Percentiles rank a stretch among this genome's conserved stretches.
Evolutionary conservation across 257 asterid genomes (phyloP).

Genomic region (Avicennia marina): DNA sequence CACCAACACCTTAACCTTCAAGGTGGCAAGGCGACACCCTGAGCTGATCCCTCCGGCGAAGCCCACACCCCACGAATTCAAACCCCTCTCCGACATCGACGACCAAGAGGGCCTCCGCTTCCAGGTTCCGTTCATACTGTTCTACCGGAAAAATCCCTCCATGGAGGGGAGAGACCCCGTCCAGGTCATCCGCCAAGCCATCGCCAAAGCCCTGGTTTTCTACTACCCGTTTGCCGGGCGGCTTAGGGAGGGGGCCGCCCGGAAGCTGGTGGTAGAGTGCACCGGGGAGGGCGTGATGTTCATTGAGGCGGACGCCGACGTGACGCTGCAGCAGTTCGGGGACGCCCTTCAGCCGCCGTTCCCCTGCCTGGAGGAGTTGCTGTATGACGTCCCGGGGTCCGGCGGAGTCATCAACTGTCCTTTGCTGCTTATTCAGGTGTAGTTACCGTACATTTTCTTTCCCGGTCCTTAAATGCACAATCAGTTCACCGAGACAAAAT

Average conservation of each 20-base stretch:
- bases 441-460: background rate
- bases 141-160: constrained; percentile 32
- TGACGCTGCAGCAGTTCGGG: constrained; percentile 46
- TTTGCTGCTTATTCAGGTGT: constrained; percentile 59
- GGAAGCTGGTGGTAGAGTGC: constrained; percentile 71
- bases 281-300: constrained; percentile 66
- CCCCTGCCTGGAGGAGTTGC: constrained; percentile 59
- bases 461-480: too few relatives aligned
- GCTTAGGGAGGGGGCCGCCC: constrained; percentile 37
- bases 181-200: constrained; percentile 41
- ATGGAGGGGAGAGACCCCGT: constrained; percentile 41
- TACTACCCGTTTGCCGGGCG: constrained; percentile 81
- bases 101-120: constrained; percentile 63
- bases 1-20: constrained; percentile 24
- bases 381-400: constrained; percentile 53
- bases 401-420: constrained; percentile 40
- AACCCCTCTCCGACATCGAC: constrained; percentile 59
- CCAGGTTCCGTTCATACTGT: constrained; percentile 53
- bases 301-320: constrained; percentile 61
- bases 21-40: constrained; percentile 34
- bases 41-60: constrained; percentile 50
- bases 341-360: constrained; percentile 56
- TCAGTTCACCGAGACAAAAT: background rate
- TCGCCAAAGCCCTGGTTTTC: constrained; percentile 47
- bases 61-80: constrained; percentile 50